Evolutionary conservation across 2,329 filamentous ascomycete species (phyloP), one percentile per base, ranked within the genome.

Genomic region (Claviceps purpurea): DNA sequence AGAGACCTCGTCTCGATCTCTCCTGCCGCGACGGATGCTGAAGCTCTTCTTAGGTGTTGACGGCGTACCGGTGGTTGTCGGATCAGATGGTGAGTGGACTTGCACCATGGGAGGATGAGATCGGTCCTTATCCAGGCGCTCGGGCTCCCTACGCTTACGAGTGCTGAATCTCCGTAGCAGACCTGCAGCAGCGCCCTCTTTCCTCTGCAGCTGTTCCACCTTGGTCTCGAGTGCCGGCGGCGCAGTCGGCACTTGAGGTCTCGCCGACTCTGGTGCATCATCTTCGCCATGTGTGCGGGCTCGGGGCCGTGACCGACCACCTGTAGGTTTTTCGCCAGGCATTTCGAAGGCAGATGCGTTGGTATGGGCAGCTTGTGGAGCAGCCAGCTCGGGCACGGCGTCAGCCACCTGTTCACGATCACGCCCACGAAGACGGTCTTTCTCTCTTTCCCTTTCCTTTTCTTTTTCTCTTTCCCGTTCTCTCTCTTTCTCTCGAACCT

Each of bases 231-330:
- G 78, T 60, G 58, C 75, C 16, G 65, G 60, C 62, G 59, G 78
- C 8, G 62, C 59, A 5, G 56, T 52, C 24, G 59, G 58, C 1
- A 56, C 49, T 30, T 60, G 62, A 49, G 42, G 30, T 42, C 64
- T 69, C 26, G 57, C 57, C 41, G 53, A 76, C 48, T 95, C 87
- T 0, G 83, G 77, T 11, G 88, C 78, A 53, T 98, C 93, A 56
- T 97, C 91, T 67, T 97, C 93, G 16, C 91, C 93, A 62, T 97
- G 91, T 0, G 93, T 97, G 57, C 93, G 79, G 39, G 93, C 89
- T 48, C 93, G 79, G 7, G 90, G 89, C 49, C 93, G 78, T 38
- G 87, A 84, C 54, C 91, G 78, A 45, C 88, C 87, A 44, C 89
- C 88, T 1, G 87, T 93, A 11, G 87, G 84, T 63, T 84, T 90